Base-by-base conservation (phyloP, 106 monocot genomes). In the Allium sativum region DNA sequence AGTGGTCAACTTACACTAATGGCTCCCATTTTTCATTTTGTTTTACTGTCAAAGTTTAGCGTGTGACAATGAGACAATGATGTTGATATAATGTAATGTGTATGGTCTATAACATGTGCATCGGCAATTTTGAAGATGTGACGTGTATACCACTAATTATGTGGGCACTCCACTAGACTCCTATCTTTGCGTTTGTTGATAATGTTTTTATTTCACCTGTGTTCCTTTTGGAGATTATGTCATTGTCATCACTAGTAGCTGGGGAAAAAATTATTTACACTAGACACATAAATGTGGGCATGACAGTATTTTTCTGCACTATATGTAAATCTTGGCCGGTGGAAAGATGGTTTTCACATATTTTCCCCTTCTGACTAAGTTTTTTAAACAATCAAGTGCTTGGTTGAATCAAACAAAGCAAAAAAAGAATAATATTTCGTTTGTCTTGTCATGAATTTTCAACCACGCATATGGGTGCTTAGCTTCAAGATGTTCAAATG, bases 101-200 rank as follows among this genome's bases (percentile, higher is more conserved):
- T 42, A 59, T 16, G 59, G 59, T 59, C n/a, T 59, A n/a, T 17
- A 59, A 42, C n/a, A 59, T 6, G 43, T 42, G 8, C 59, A 41
- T 44, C 41, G 42, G 12, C 12, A 21, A 8, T 15, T 58, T 13
- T 13, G 58, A 58, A 58, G 7, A 31, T 8, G 21, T 56, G 58
- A 58, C 40, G 17, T 21, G 58, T 21, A 58, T 58, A 41, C 58
- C 58, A 58, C 58, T 41, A 58, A 58, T 58, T 58, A 12, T 58
- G 22, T 58, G 58, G 58, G 58, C 12, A 58, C 14, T 58, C 21
- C 58, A 58, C 58, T 58, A 58, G 58, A 41, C 13, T 11, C 9
- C 40, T 58, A 58, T 58, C 21, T 22, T 58, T 58, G 14, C 41
- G 6, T 31, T 31, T n/a, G n/a, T 31, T 31, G 31, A 31, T 31